Conservation (phyloP, 441 rosid species). For the Syzygium syzygioides region DNA sequence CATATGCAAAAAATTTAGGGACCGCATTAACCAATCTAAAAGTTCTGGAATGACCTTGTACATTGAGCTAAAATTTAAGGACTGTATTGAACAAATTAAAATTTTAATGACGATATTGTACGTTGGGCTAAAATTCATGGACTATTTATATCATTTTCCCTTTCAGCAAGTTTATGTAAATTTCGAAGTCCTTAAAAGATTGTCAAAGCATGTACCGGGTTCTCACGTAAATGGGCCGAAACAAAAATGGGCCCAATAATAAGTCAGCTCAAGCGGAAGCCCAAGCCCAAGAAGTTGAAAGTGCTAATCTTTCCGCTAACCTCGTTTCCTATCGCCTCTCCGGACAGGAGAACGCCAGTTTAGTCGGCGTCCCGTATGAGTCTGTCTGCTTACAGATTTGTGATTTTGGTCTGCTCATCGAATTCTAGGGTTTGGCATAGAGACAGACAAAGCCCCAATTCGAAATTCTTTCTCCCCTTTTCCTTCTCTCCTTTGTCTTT, state of each 20-base stretch:
- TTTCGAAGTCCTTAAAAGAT: background rate
- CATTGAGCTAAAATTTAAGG: background rate
- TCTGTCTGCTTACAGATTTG: background rate
- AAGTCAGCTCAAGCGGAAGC: background rate
- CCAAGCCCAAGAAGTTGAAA: background rate
- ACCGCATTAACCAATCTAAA: too few relatives aligned
- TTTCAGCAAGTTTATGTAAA: rapidly evolving
- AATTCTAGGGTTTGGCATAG: background rate
- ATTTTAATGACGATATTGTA: rapidly evolving
- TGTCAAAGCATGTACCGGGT: background rate
- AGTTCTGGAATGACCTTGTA: rapidly evolving
- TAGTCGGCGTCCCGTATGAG: background rate
- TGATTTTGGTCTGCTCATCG: background rate
- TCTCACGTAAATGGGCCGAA: background rate
- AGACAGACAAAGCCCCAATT: background rate
- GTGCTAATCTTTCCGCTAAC: background rate
- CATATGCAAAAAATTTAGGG: rapidly evolving
- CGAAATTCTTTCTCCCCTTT: background rate
- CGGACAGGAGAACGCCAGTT: background rate
- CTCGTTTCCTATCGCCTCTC: background rate
- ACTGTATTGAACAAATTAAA: background rate
- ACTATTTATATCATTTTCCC: background rate
- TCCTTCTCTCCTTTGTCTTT: background rate
- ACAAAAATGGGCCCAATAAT: background rate
- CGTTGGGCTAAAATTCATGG: rapidly evolving